Percentiles rank a stretch among this genome's conserved stretches.
These are phyloP conservation scores for Endothia cerciana DNA, from an alignment of 2,329 filamentous ascomycete species.

Conservation along the genomic window DNA sequence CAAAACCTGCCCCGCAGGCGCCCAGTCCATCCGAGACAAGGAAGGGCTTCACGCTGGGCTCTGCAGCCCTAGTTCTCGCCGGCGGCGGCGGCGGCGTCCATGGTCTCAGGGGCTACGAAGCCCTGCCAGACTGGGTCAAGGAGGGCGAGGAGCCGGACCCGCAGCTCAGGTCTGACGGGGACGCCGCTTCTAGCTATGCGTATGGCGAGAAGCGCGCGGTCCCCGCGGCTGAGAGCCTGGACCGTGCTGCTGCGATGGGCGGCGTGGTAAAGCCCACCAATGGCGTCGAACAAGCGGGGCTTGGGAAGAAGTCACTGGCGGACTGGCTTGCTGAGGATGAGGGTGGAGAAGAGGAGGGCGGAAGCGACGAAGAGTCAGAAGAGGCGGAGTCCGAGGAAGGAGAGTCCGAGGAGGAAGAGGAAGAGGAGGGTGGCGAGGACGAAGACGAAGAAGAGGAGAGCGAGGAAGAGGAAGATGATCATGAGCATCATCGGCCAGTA, in stretches of 20 bases:
- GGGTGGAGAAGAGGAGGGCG: slow-evolving; percentile 54
- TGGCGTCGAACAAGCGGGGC: slow-evolving; percentile 50
- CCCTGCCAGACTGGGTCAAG: slow-evolving; percentile 83
- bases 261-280: slow-evolving; percentile 49
- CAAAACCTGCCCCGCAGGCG: slow-evolving; percentile 89
- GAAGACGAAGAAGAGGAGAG: slow-evolving; percentile 52
- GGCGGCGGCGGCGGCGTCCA: slow-evolving; percentile 74
- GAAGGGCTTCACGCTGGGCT: slow-evolving; percentile 78
- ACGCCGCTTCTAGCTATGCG: slow-evolving; percentile 41
- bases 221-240: slow-evolving; percentile 67
- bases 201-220: slow-evolving; percentile 49
- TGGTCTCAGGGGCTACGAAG: slow-evolving; percentile 77
- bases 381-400: slow-evolving; percentile 58
- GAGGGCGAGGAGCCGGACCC: slow-evolving; percentile 80
- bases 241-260: slow-evolving; percentile 51
- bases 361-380: slow-evolving; percentile 55
- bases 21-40: slow-evolving; percentile 87
- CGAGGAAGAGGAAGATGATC: slow-evolving; percentile 12
- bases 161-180: slow-evolving; percentile 65
- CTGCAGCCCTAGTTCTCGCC: slow-evolving; percentile 82
- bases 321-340: slow-evolving; percentile 86
- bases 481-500: slow-evolving; percentile 12
- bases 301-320: slow-evolving; percentile 78
- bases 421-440: slow-evolving; percentile 48
- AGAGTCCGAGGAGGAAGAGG: slow-evolving; percentile 50